These are phyloP conservation scores for Auxenochlorella pyrenoidosa DNA, from an alignment of 139 green algal genomes.

Conservation along the genomic window DNA sequence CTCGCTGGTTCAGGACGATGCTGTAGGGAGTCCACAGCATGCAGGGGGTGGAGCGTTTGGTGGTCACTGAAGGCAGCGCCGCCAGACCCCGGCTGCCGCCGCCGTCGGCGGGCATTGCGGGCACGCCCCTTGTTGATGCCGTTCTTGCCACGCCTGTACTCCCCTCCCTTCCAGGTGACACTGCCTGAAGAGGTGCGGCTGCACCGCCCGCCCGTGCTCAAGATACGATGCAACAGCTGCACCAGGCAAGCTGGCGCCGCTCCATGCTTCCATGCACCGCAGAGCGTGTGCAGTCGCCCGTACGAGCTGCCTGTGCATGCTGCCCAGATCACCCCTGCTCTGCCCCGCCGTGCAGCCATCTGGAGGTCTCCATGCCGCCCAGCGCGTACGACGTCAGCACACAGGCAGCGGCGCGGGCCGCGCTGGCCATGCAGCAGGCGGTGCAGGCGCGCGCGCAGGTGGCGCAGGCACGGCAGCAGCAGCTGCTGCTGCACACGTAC, in stretches of 20 bases:
- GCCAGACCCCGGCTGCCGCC: too few species aligned
- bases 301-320: background rate
- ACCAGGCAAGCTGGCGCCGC: background rate
- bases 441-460: background rate
- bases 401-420: background rate
- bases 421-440: background rate
- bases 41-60: too few species aligned
- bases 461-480: background rate
- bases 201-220: background rate
- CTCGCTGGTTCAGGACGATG: too few species aligned
- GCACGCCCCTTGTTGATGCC: too few species aligned
- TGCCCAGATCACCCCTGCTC: background rate
- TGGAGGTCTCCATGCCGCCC: background rate
- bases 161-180: background rate
- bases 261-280: background rate
- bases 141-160: too few species aligned
- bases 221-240: slow-evolving; percentile 5
- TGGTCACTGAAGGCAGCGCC: too few species aligned
- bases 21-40: too few species aligned
- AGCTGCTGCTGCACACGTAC: background rate
- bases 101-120: too few species aligned
- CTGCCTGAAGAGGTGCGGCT: slow-evolving; percentile 13
- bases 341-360: background rate
- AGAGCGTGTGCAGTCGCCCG: background rate
- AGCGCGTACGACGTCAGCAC: background rate